A percentile compares a stretch with the other conserved stretches of the same genome.
Conservation (phyloP, 192 early-diverging fungal species). For the Coemansia sp. region DNA sequence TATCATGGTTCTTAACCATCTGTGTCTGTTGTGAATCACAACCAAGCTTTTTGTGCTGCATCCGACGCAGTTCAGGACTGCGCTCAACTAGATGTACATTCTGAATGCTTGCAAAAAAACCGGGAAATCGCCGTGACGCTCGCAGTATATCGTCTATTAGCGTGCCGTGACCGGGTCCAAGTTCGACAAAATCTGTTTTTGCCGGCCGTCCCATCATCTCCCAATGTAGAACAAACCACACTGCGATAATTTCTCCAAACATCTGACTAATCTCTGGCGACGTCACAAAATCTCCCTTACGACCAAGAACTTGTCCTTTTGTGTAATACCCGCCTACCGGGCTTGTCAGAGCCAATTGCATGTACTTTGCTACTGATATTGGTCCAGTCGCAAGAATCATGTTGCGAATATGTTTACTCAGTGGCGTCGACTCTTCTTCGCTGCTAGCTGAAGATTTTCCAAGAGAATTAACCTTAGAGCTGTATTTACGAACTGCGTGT, state of each 20-base stretch:
- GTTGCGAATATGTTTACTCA: constrained; percentile 61
- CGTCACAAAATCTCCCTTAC: constrained; percentile 90
- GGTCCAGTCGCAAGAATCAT: constrained; percentile 61
- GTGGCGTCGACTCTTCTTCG: constrained; percentile 60
- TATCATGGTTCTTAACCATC: constrained; percentile 11
- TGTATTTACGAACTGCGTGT: constrained; percentile 2
- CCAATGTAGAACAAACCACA: constrained; percentile 90
- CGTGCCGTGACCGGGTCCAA: constrained; percentile 94
- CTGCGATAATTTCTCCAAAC: constrained; percentile 92
- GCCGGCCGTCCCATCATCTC: constrained; percentile 60
- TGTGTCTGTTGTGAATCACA: constrained; percentile 16
- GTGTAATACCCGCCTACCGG: constrained; percentile 94
- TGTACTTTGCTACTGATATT: constrained; percentile 81
- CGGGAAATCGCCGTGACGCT: constrained; percentile 67
- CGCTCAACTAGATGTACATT: constrained; percentile 83
- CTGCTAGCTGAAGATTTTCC: constrained; percentile 8
- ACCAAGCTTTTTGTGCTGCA: constrained; percentile 61
- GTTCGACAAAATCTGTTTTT: constrained; percentile 64
- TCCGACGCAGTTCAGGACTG: constrained; percentile 68
- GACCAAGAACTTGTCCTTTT: constrained; percentile 85
- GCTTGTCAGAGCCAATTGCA: constrained; percentile 83
- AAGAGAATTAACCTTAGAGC: constrained; percentile 12
- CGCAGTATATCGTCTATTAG: constrained; percentile 89
- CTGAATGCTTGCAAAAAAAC: constrained; percentile 61
- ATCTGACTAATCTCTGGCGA: constrained; percentile 97